Percentiles rank a stretch among this genome's conserved stretches.
phyloP scores from a whole-genome alignment of 257 asterid genomes.

The Solanum lycopersicoides region DNA sequence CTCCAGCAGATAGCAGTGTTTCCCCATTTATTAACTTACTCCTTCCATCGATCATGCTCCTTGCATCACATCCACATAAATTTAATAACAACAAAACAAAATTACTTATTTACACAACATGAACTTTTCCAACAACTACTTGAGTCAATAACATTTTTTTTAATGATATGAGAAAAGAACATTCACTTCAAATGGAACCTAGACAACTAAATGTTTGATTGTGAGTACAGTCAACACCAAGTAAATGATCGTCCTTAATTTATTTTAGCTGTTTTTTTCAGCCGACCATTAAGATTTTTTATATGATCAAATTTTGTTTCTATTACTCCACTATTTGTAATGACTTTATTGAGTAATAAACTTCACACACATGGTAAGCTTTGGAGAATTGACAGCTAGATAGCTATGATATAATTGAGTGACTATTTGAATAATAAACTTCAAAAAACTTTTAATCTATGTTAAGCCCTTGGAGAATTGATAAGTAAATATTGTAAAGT shows the following conservation, averaged over 20 bases:
- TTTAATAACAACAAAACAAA: not conserved
- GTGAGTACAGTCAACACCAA: not conserved
- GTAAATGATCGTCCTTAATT: not conserved
- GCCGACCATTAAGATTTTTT: not conserved
- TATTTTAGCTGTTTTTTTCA: not conserved
- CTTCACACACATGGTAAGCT: not conserved
- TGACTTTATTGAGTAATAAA: not conserved
- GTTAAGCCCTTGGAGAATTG: too few species aligned
- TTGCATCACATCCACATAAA: conserved; percentile 9
- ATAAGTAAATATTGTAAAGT: not conserved
- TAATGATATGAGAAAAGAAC: too few species aligned
- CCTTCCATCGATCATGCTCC: conserved; percentile 13
- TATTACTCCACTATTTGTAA: not conserved
- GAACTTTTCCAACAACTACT: too few species aligned
- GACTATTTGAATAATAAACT: not conserved
- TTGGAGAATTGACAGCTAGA: not conserved
- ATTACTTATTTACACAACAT: too few species aligned
- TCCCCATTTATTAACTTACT: not conserved
- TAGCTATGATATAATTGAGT: not conserved
- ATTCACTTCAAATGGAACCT: not conserved
- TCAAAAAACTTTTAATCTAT: not conserved
- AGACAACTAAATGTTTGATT: not conserved
- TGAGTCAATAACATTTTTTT: too few species aligned
- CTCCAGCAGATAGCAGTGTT: conserved; percentile 27
- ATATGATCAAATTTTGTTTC: not conserved